These are phyloP conservation scores for Cryomyces antarcticus DNA, from an alignment of 495 filamentous ascomycete genomes.

Conservation along the genomic window DNA sequence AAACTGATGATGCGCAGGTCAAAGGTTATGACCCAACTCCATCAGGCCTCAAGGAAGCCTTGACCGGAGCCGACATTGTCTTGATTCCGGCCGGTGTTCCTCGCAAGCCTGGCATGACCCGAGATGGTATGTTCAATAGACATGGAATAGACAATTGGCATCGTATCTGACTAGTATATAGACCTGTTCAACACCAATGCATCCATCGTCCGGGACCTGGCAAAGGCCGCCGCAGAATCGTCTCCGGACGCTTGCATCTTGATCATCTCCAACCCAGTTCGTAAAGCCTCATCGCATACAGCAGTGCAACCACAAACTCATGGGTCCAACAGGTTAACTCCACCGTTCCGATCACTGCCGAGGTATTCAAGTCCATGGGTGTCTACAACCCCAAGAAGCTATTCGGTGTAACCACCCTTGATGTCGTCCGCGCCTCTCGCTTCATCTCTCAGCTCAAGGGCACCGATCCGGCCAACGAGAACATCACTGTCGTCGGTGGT, in stretches of 20 bases:
- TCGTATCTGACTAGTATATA: constrained; percentile 6
- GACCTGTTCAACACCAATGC: constrained; percentile 99
- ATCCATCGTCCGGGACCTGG: constrained; percentile 94
- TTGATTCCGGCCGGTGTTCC: constrained; percentile 96
- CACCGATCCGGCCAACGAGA: constrained; percentile 78
- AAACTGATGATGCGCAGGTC: constrained; percentile 25
- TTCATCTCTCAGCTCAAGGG: constrained; percentile 87
- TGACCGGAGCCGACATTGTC: constrained; percentile 79
- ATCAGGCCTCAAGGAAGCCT: constrained; percentile 49
- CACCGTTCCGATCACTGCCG: constrained; percentile 90
- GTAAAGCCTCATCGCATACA: constrained; percentile 2
- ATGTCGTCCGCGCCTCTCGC: constrained; percentile 90
- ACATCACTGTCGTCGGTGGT: constrained; percentile 86
- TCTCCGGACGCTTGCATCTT: constrained; percentile 86
- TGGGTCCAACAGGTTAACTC: constrained; percentile 51
- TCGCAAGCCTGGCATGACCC: constrained; percentile 98
- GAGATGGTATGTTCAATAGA: constrained; percentile 41
- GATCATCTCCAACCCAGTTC: constrained; percentile 89
- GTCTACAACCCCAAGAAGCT: constrained; percentile 98
- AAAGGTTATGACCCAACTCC: constrained; percentile 66
- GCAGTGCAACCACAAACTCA: background rate
- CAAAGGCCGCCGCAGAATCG: constrained; percentile 81
- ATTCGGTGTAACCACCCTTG: constrained; percentile 98
- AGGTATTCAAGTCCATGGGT: constrained; percentile 81
- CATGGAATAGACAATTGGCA: background rate